Evolutionary conservation across 164 flowering plant genomes (phyloP), one percentile per base, ranked within the genome.

Genomic region (Santalum album): DNA sequence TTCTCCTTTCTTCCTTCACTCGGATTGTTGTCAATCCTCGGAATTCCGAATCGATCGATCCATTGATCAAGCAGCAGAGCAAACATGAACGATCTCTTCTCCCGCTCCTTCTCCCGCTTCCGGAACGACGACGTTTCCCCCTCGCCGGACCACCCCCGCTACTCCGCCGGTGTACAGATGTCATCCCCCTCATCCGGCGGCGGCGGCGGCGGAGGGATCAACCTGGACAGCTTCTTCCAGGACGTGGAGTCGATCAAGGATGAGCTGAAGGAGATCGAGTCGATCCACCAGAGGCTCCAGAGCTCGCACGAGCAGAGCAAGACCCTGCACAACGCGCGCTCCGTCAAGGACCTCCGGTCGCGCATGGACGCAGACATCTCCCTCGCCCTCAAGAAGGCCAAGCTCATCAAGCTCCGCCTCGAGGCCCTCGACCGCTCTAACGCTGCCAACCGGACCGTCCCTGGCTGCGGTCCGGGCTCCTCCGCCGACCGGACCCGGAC

Each of bases 401-500:
- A 83, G 57, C n/a, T 74, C 24, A 71, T 83, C 68, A 84, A 84
- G 64, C 68, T 66, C 45, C 67, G 79, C 3, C 69, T 87, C 24
- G 83, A 87, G 61, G 86, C 84, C 3, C 70, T 87, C 0, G 91
- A 83, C 25, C 73, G 83, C 6, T 67, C 86, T 64, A 87, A 87
- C 72, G 81, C 80, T n/a, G 84, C 80, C 17, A 79, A 75, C 24
- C 75, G 87, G 29, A 74, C 63, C 50, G 45, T 81, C 7, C 80
- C 87, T 2, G 88, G 81, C 3, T 83, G 90, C 53, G 96, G 96
- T 1, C 96, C 90, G 0, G 96, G 96, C 0, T 78, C 83, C 19
- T 81, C 92, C 0, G 78, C 96, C 1, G 96, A 84, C 19, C 75
- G 96, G 11, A 84, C 92, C 0, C 59, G 96, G 36, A 78, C 86